Conservation (phyloP, 2,329 filamentous ascomycete genomes). For the Cordyceps cateniannulata region DNA sequence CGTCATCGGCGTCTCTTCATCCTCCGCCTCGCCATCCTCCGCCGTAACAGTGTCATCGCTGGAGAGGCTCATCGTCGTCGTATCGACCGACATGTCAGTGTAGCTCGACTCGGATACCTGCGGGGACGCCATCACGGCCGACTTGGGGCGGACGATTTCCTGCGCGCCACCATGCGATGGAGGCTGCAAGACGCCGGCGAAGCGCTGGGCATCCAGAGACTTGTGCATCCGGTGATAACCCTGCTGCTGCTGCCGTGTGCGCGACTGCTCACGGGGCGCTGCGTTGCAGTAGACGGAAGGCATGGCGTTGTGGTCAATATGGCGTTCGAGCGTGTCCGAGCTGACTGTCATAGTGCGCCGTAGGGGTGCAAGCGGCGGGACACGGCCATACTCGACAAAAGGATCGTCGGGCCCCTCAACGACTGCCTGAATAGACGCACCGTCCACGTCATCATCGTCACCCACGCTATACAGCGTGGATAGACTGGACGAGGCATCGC, state of each 20-base stretch:
- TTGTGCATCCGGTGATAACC: neutral
- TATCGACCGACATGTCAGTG: constrained; percentile 18
- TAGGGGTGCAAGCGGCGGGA: neutral
- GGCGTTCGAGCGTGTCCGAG: neutral
- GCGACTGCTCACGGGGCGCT: neutral
- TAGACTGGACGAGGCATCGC: constrained; percentile 44
- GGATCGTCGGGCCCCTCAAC: constrained; percentile 22
- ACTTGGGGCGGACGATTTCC: constrained; percentile 14
- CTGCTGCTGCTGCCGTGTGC: neutral
- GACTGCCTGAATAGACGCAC: neutral
- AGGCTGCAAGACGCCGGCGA: constrained; percentile 11
- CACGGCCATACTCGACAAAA: constrained; percentile 21
- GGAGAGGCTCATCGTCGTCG: neutral
- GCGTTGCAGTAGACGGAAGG: neutral
- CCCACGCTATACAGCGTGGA: constrained; percentile 52
- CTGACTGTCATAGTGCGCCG: constrained; percentile 11
- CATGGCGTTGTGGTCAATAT: constrained; percentile 3
- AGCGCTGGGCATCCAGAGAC: constrained; percentile 5
- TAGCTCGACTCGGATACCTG: constrained; percentile 21
- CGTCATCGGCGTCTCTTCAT: constrained; percentile 9
- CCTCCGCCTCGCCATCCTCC: constrained; percentile 7
- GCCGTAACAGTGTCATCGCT: neutral
- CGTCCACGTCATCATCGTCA: constrained; percentile 26
- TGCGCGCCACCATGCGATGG: neutral
- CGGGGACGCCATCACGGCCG: neutral